Percentiles rank a stretch among this genome's conserved stretches.
Conservation (phyloP, 257 asterid species). For the Nyctanthes arbortristis region DNA sequence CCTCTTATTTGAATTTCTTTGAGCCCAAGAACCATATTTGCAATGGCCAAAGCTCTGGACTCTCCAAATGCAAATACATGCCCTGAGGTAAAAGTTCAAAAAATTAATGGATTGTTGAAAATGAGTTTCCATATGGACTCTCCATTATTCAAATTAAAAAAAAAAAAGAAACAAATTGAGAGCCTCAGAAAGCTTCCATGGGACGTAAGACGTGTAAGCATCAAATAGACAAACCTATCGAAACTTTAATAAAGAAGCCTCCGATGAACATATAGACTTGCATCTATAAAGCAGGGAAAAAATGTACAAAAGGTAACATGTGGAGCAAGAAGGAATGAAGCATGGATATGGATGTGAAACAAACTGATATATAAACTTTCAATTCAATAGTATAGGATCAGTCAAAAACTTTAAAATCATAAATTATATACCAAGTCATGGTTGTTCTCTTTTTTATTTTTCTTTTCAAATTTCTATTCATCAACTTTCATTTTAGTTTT, state of each 20-base stretch:
- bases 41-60: slow-evolving; percentile 95
- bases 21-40: slow-evolving; percentile 99
- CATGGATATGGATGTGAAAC: neutral
- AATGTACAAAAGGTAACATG: neutral
- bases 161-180: neutral
- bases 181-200: slow-evolving; percentile 9
- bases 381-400: slow-evolving; percentile 10
- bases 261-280: slow-evolving; percentile 12
- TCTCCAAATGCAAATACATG: slow-evolving; percentile 99
- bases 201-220: neutral
- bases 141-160: slow-evolving; percentile 5
- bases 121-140: slow-evolving; percentile 3
- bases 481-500: neutral
- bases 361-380: neutral
- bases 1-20: slow-evolving; percentile 99
- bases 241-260: slow-evolving; percentile 9
- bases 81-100: slow-evolving; percentile 53
- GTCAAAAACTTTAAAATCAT: neutral
- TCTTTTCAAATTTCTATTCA: neutral
- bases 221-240: slow-evolving; percentile 3
- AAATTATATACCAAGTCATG: neutral
- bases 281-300: neutral
- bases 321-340: slow-evolving; percentile 3
- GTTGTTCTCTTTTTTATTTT: neutral
- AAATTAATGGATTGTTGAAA: slow-evolving; percentile 14